Evolutionary conservation across 78 protist genomes (phyloP), one percentile per base, ranked within the genome.

Genomic region (Mastigamoeba balamuthi): DNA sequence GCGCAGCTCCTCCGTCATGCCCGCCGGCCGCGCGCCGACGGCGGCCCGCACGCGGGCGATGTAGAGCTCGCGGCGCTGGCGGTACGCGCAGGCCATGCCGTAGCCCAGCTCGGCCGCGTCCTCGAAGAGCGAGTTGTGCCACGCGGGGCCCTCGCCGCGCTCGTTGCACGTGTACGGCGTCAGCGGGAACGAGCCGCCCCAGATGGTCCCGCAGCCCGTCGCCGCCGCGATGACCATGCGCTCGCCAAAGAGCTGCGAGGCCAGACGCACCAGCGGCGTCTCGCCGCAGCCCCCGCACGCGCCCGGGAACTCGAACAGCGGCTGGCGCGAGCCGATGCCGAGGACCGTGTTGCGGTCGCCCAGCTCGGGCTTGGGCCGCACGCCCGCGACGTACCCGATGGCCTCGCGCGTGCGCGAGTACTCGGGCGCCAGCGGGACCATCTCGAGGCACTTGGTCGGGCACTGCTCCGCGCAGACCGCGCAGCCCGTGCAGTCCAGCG

Each of bases 231-330:
- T 69, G 53, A 89, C 33, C 86, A 86, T 36, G 30, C 84, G 66
- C 10, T 83, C 89, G 4, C 90, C 93, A 35, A 81, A 81, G 29
- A 89, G 67, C 66, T 85, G 91, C n/a, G 91, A 65, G 40, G 78
- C n/a, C 30, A 89, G 74, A 43, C 75, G 83, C 53, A 77, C 65
- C 42, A 84, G 84, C 27, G 91, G 86, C 17, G 88, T 83, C 64
- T 89, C 93, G 33, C 93, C 87, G 73, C 90, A 86, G 40, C 90
- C 90, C 23, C 29, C 86, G 53, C 93, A 89, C 35, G 91, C 88
- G 29, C 91, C 93, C 3, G 76, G n/a, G 71, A 86, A 89, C 71
- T 86, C 88, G 38, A 89, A 5, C 43, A 72, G 68, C 7, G 93
- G 93, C 17, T 48, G 17, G 17, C 58, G 58, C 58, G 17, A 17